Conservation (phyloP, 1,284 basidiomycete genomes). For the Pterulicium gracile region DNA sequence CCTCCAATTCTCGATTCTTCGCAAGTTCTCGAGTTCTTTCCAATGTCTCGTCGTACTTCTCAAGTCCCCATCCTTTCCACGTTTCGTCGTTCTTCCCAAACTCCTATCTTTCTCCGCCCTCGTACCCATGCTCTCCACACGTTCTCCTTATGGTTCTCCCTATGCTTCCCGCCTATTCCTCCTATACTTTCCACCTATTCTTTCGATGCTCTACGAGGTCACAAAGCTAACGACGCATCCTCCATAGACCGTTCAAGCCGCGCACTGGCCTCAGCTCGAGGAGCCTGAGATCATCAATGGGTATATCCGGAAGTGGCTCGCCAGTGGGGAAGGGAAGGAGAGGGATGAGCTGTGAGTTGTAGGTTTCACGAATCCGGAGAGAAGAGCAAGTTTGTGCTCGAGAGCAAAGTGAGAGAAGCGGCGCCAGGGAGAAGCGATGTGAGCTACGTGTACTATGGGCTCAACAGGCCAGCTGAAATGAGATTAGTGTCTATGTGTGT, state of each 20-base stretch:
- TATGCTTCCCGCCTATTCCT: no score
- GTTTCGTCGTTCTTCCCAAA: slow-evolving; percentile 1
- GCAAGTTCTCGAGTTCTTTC: background rate
- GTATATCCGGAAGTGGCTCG: slow-evolving; percentile 30
- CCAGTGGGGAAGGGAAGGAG: slow-evolving; percentile 2
- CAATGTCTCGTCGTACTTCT: slow-evolving; percentile 6
- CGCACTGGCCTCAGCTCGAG: slow-evolving; percentile 44
- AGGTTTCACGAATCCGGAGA: background rate
- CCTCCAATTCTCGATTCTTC: slow-evolving; percentile 5
- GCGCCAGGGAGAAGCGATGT: background rate
- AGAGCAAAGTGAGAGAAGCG: background rate
- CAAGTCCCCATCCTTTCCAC: slow-evolving; percentile 3
- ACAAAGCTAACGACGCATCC: no score
- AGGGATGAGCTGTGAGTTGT: background rate
- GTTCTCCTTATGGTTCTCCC: no score
- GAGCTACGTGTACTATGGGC: background rate
- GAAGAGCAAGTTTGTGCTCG: background rate
- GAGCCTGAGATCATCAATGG: slow-evolving; percentile 29
- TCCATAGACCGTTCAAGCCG: slow-evolving; percentile 23
- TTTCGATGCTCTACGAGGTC: slow-evolving; percentile 37
- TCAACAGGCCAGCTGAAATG: no score
- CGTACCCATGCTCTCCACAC: no score
- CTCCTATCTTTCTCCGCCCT: slow-evolving; percentile 7
- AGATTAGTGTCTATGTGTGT: background rate
- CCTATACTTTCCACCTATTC: no score